Evolutionary conservation across 352 stramenopile genomes (phyloP), one percentile per base, ranked within the genome.

Genomic region (Poterioochromonas sp.): DNA sequence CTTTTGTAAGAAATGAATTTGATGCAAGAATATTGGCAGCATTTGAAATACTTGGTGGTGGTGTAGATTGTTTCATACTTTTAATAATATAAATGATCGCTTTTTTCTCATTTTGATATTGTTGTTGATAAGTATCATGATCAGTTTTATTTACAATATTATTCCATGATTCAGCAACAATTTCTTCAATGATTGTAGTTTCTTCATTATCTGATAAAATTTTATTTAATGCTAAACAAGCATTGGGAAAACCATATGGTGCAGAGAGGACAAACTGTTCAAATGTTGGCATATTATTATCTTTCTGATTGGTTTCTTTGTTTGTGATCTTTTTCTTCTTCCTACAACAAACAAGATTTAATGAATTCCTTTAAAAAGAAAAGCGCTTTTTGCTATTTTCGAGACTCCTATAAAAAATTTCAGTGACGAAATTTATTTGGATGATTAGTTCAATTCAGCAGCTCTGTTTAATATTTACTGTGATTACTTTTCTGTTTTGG

Each of bases 181-280:
- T 73, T 20, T 40, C 12, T 47, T 47, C 20, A 35, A 73, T 40
- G 11, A 15, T 15, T 32, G 11, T 11, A 43, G 5, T 73, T 26
- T 49, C 15, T 73, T 73, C 63, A 47, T 73, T 20, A 32, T 73
- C n/a, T 32, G 5, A 26, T 8, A 29, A 8, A 51, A 73, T 34
- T 22, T 73, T 29, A 73, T 73, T 73, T 43, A 73, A 51, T 29
- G 5, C 35, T 32, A 47, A 73, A 8, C 22, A 73, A 73, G 11
- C n/a, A 49, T 26, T 32, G 8, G 12, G 2, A 49, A 73, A 73
- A 26, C 63, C 63, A 35, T n/a, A 20, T 34, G 63, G 63, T 41
- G 63, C 8, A 47, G 11, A 8, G 26, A 73, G 40, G 15, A 73
- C 40, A n/a, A 40, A 26, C n/a, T 73, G 63, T 73, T 73, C 63